phyloP scores from a whole-genome alignment of 2,329 filamentous ascomycete genomes.

The Sclerotinia glacialis region DNA sequence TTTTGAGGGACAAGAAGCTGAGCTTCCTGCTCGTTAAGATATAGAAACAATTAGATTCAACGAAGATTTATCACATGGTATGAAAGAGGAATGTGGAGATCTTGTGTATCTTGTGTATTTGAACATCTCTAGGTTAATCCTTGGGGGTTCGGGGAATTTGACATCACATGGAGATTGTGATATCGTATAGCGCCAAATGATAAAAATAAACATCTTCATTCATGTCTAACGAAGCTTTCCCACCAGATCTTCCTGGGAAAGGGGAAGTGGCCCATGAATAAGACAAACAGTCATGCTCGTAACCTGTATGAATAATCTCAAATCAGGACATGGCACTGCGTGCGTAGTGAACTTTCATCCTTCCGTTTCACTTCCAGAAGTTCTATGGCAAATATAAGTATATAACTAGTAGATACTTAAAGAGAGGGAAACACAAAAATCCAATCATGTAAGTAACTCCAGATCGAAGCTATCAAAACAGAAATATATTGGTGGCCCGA shows the following conservation, averaged over 20 bases:
- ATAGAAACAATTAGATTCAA: not conserved
- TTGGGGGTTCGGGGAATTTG: not conserved
- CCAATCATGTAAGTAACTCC: not conserved
- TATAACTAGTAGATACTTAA: too few relatives aligned
- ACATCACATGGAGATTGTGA: not conserved
- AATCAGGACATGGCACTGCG: not conserved
- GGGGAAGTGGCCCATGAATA: not conserved
- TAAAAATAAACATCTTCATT: not conserved
- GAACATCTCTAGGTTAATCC: constrained; percentile 3
- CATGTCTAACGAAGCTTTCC: not conserved
- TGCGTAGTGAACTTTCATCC: not conserved
- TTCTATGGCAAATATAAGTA: too few relatives aligned
- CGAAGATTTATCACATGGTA: not conserved
- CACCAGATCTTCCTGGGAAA: too few relatives aligned
- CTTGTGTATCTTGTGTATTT: not conserved
- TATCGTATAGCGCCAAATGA: not conserved
- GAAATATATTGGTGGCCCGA: not conserved
- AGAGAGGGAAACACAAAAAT: not conserved
- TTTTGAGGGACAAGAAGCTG: constrained; percentile 72
- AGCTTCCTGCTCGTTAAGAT: constrained; percentile 29
- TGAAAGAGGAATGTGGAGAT: constrained; percentile 8
- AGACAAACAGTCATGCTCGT: not conserved
- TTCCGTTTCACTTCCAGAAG: constrained; percentile 11
- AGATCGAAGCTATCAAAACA: not conserved
- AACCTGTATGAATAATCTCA: not conserved